Evolutionary conservation across 768 basidiomycete species (phyloP).

Genomic region (Tulasnella sp.): DNA sequence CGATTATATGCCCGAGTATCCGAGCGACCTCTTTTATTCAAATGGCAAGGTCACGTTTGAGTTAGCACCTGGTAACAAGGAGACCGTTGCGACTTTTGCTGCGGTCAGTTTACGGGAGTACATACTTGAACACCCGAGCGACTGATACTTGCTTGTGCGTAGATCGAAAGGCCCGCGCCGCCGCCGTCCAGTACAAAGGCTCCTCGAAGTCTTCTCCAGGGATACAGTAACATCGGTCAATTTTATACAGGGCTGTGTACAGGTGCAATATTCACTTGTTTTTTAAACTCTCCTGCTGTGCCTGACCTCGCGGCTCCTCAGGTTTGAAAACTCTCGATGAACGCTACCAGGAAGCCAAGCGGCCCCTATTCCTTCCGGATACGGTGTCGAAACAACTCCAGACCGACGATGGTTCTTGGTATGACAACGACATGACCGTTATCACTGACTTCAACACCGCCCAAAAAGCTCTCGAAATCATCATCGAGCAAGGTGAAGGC

Average conservation of each 20-base stretch:
- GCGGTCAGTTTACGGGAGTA: background rate
- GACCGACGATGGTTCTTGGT: background rate
- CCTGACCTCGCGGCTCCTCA: background rate
- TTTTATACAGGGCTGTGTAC: background rate
- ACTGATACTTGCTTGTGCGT: too few species aligned
- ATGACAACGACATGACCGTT: background rate
- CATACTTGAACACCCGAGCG: too few species aligned
- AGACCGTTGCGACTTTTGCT: background rate
- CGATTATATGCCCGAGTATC: background rate
- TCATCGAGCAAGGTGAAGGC: slow-evolving; percentile 10
- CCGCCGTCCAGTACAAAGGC: background rate
- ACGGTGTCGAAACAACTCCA: background rate
- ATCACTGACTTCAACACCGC: background rate
- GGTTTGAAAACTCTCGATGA: background rate
- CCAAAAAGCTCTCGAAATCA: background rate
- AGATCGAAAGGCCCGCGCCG: background rate
- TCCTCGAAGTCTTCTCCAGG: background rate
- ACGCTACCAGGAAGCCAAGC: background rate
- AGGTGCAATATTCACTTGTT: background rate
- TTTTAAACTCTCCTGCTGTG: background rate
- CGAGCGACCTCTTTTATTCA: background rate
- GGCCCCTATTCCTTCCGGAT: background rate
- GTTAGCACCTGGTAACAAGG: background rate
- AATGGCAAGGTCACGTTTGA: background rate
- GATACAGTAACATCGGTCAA: background rate